phyloP scores from a whole-genome alignment of 805 yeast genomes.

The Metschnikowia bowlesiae region DNA sequence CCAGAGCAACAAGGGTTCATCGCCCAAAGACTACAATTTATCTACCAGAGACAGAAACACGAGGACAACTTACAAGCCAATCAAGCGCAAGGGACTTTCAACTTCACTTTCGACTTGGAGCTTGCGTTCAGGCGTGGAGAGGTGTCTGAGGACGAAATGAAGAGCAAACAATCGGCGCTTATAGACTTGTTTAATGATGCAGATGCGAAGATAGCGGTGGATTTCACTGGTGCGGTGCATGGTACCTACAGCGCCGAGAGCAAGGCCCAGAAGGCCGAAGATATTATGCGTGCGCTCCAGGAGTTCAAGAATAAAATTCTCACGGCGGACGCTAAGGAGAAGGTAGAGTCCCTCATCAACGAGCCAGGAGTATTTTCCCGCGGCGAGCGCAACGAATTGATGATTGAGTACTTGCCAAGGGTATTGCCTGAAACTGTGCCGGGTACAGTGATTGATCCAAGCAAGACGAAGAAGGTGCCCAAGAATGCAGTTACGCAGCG shows the following conservation, averaged over 20 bases:
- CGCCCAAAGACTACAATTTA: slow-evolving; percentile 49
- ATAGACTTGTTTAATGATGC: slow-evolving; percentile 31
- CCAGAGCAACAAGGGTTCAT: slow-evolving; percentile 34
- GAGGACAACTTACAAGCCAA: slow-evolving; percentile 60
- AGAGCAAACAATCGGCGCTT: slow-evolving; percentile 26
- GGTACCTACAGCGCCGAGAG: slow-evolving; percentile 31
- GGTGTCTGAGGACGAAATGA: slow-evolving; percentile 24
- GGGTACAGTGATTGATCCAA: slow-evolving; percentile 35
- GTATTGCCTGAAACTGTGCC: slow-evolving; percentile 49
- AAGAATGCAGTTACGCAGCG: slow-evolving; percentile 49
- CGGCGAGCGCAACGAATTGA: slow-evolving; percentile 36
- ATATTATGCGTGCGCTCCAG: slow-evolving; percentile 20
- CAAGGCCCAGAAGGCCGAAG: slow-evolving; percentile 19
- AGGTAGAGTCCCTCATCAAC: slow-evolving; percentile 41
- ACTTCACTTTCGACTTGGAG: slow-evolving; percentile 42
- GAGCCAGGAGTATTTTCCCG: slow-evolving; percentile 38
- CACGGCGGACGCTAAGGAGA: slow-evolving; percentile 34
- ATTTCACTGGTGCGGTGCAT: slow-evolving; percentile 38
- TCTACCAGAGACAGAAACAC: slow-evolving; percentile 47
- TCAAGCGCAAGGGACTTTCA: slow-evolving; percentile 51
- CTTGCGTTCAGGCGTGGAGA: slow-evolving; percentile 38
- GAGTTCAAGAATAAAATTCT: slow-evolving; percentile 22
- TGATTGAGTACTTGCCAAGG: slow-evolving; percentile 49
- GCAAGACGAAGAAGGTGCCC: slow-evolving; percentile 38
- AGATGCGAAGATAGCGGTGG: slow-evolving; percentile 45